Conservation (phyloP, 176 grass and related monocot species). For the Otatea glauca region DNA sequence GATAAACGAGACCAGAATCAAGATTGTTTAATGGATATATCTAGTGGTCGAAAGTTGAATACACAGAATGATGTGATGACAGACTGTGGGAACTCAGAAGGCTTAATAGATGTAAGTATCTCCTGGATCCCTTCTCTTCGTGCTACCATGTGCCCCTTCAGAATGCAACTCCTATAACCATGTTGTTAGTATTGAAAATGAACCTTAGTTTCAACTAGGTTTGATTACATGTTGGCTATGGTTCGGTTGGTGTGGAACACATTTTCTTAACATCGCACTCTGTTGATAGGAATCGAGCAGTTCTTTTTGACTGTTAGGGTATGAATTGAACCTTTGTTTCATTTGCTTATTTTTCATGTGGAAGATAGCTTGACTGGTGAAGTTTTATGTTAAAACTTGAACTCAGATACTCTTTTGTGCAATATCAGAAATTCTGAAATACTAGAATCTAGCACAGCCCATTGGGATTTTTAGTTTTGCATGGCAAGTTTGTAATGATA, state of each 20-base stretch:
- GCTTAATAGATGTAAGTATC: conserved; percentile 66
- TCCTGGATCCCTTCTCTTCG: conserved; percentile 25
- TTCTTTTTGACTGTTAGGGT: conserved; percentile 4
- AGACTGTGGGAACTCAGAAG: conserved; percentile 53
- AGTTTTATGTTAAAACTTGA: conserved; percentile 30
- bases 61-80: conserved; percentile 36
- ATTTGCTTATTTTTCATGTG: conserved; percentile 24
- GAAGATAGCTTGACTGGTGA: conserved; percentile 29
- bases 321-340: conserved; percentile 26
- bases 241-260: background rate
- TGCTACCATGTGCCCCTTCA: background rate
- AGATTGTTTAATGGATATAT: conserved; percentile 45
- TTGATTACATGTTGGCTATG: background rate
- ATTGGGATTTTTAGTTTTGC: background rate
- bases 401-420: conserved; percentile 5
- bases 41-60: conserved; percentile 36
- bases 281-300: background rate
- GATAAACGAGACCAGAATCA: conserved; percentile 47
- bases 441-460: conserved; percentile 1
- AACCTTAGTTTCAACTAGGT: background rate
- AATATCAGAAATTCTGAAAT: conserved; percentile 7
- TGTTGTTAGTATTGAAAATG: conserved; percentile 25
- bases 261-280: conserved; percentile 24
- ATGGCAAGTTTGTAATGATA: conserved; percentile 9
- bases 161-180: conserved; percentile 24